These are phyloP conservation scores for Neurospora sp. DNA, from an alignment of 495 filamentous ascomycete species.

Conservation along the genomic window DNA sequence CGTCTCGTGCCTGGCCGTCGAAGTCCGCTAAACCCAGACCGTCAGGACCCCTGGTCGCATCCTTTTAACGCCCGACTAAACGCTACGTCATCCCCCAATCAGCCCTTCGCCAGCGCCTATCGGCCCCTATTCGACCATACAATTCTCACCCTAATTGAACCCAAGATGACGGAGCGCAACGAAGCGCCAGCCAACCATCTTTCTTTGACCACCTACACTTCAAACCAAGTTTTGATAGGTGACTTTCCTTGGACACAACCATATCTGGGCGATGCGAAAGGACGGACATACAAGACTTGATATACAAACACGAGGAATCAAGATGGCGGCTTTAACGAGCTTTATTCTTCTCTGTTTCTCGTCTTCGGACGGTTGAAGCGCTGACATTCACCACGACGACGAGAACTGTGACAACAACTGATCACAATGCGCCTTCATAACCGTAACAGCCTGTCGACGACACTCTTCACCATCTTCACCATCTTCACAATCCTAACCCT, in stretches of 20 bases:
- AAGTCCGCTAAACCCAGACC: too few species aligned
- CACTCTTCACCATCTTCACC: rapidly evolving
- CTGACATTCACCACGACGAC: background rate
- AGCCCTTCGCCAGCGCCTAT: background rate
- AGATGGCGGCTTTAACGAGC: background rate
- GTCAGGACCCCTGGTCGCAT: background rate
- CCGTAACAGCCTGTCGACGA: background rate
- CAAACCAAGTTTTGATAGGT: background rate
- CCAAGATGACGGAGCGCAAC: background rate
- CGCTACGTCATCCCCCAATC: background rate
- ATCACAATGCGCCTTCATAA: background rate
- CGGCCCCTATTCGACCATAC: background rate
- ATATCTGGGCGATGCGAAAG: background rate
- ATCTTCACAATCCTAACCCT: background rate
- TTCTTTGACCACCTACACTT: background rate
- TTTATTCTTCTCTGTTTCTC: background rate
- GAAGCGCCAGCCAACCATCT: background rate
- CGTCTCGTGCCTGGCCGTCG: too few species aligned
- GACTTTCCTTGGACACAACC: background rate
- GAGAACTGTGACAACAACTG: background rate
- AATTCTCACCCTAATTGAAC: background rate
- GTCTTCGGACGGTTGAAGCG: background rate
- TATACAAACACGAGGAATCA: background rate
- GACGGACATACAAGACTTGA: background rate
- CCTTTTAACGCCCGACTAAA: background rate